Evolutionary conservation across 2,329 filamentous ascomycete species (phyloP), one percentile per base, ranked within the genome.

Genomic region (Ophiocordyceps camponoti-rufipedis): DNA sequence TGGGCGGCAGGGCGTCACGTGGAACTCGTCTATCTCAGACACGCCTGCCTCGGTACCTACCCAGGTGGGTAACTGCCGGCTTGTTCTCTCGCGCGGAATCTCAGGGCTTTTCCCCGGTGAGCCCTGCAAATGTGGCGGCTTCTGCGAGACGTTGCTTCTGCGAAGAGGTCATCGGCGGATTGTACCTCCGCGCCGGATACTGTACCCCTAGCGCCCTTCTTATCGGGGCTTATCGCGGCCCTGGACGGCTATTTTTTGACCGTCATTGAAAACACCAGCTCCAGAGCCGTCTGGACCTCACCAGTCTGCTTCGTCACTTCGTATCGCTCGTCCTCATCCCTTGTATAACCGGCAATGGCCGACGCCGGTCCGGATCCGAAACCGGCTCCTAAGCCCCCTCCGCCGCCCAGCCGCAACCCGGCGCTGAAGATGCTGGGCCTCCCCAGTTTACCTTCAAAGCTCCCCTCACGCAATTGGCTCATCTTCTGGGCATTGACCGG

Each of bases 401-500:
- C 45, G 32, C 35, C 47, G 16, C 44, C 73, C 44, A 89, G 89
- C 63, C 82, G 73, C 44, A 89, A 89, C 63, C 82, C 80, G 41
- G 82, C 78, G 45, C 75, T 85, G 55, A 76, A 75, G 51, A 83
- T 85, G 73, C 78, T 91, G 66, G 89, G 89, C 47, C 69, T 98
- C 48, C 89, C 89, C 44, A 83, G 81, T 53, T 75, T 95, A 49
- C 82, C 84, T 48, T 74, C 80, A 54, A 86, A 79, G 62, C 77
- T 98, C 16, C 91, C 91, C 8, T 96, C 89, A 16, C 83, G 91
- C 49, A 96, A 96, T 62, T 98, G 91, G 91, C 78, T 91, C 65
- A 95, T 98, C 56, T 98, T 98, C 67, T 78, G 88, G 63, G 71
- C 82, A 42, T 62, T 96, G 46, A 81, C 82, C 11, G 80, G 80